Base-by-base conservation (phyloP, 2,329 filamentous ascomycete species). In the Fusarium chuoi region DNA sequence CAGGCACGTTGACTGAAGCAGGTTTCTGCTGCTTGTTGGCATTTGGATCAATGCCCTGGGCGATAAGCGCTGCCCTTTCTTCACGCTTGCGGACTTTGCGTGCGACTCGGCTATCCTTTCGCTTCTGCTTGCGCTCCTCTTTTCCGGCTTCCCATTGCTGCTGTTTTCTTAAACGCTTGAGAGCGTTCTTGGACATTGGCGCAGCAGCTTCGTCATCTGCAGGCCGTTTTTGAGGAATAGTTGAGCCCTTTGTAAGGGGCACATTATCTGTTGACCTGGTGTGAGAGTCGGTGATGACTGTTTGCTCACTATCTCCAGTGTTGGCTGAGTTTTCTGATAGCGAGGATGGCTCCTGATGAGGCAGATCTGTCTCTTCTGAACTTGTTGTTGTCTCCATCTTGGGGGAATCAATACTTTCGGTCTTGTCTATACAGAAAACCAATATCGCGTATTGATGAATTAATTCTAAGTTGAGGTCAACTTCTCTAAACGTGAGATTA, bases 171-270 rank as follows among this genome's bases (percentile, higher is more conserved):
- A 94, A 85, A 79, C 94, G 96, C 83, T 97, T 98, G 68, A 92
- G 85, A 76, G 96, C 93, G 78, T 92, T 97, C 79, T 98, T 98
- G 24, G 96, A 98, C 58, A 98, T 63, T 13, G 73, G 69, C 28
- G 77, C 75, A 5, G 52, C 48, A 4, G 35, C 28, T 26, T 77
- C 65, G 42, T 52, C 65, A 18, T 67, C 64, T 18, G 58, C 64
- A 26, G 39, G 24, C 36, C 63, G 39, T 36, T 72, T 66, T 61
- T 56, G 54, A 38, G 65, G 58, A 3, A 61, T 6, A 22, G 35
- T 39, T 46, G 60, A 48, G 17, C 35, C 41, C 68, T 72, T 45
- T 55, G 56, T 44, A 6, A 73, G 51, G 14, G 35, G 2, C 7
- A 35, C 44, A 38, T 9, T 38, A 20, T 44, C 38, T 59, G 39